Conservation (phyloP, 768 basidiomycete genomes). For the Tylopilus vinaceipallidus region DNA sequence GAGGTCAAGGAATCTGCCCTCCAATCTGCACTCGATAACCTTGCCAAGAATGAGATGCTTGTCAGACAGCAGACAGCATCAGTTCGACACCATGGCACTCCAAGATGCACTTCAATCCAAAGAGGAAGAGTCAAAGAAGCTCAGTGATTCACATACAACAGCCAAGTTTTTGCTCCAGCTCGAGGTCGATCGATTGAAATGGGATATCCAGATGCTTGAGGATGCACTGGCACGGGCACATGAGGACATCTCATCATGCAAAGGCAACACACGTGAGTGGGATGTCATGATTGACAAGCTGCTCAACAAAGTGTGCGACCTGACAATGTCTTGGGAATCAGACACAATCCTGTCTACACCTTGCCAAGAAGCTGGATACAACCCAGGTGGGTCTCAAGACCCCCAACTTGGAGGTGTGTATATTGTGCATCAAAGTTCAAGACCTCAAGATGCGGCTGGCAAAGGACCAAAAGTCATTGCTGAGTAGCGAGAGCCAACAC, state of each 20-base stretch:
- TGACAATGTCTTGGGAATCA: conserved; percentile 80
- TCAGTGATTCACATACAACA: conserved; percentile 81
- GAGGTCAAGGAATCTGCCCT: conserved; percentile 72
- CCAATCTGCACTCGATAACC: conserved; percentile 59
- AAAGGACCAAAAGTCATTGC: conserved; percentile 75
- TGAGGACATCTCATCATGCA: conserved; percentile 65
- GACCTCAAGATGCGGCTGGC: conserved; percentile 79
- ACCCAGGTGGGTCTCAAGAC: conserved; percentile 59
- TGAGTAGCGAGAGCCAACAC: conserved; percentile 75
- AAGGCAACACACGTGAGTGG: conserved; percentile 62
- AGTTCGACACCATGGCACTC: conserved; percentile 70
- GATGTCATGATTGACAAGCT: conserved; percentile 74
- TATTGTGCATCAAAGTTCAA: conserved; percentile 56
- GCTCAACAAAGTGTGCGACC: conserved; percentile 76
- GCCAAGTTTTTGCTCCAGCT: conserved; percentile 86
- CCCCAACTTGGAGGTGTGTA: conserved; percentile 65
- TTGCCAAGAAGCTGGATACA: conserved; percentile 86
- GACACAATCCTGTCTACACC: conserved; percentile 81
- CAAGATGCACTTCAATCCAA: conserved; percentile 68
- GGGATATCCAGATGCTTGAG: conserved; percentile 80
- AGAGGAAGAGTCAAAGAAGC: conserved; percentile 73
- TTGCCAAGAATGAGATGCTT: conserved; percentile 59
- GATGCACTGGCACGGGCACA: conserved; percentile 72
- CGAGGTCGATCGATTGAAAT: conserved; percentile 81
- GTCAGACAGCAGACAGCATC: conserved; percentile 72